Evolutionary conservation across 2,329 filamentous ascomycete species (phyloP), one percentile per base, ranked within the genome.

Genomic region (Thielaviopsis musarum): DNA sequence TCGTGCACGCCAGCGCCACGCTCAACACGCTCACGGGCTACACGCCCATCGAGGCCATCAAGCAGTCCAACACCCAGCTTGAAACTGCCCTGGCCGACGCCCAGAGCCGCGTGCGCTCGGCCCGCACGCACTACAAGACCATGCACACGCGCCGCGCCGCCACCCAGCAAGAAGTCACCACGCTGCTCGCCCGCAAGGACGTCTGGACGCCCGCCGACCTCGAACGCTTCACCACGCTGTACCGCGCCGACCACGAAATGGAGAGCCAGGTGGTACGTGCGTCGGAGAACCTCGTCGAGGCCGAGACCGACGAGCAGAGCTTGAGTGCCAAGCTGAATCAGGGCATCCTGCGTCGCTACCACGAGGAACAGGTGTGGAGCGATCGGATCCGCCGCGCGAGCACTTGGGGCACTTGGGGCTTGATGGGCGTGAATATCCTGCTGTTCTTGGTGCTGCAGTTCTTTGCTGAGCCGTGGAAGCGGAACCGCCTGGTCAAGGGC

Each of bases 351-450:
- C 87, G 87, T 63, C 82, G 94, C 62, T 98, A 98, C 71, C 93
- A 98, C 70, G 93, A 98, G 73, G 93, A 98, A 74, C 93, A 98
- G 74, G 94, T 98, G 60, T 98, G 93, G 93, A 95, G 88, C 68
- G 93, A 98, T 70, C 91, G 95, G 66, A 98, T 98, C 69, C 80
- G 93, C 41, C 79, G 93, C 64, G 95, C 95, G 77, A 93, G 87
- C 69, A 98, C 93, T 0, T 98, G 93, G 93, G 91, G 94, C 41
- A 98, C 93, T 0, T 97, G 94, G 83, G 93, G 91, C 0, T 74
- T 98, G 63, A 98, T 98, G 93, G 91, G 91, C 24, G 81, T 97
- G 67, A 98, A 98, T 69, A 87, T 97, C 34, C 70, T 97, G 62
- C 73, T 98, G 54, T 88, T 98, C 68, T 72, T 98, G 58, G 78